Evolutionary conservation across 306 rosid genomes (phyloP).

Genomic region (Cucurbita pepo): DNA sequence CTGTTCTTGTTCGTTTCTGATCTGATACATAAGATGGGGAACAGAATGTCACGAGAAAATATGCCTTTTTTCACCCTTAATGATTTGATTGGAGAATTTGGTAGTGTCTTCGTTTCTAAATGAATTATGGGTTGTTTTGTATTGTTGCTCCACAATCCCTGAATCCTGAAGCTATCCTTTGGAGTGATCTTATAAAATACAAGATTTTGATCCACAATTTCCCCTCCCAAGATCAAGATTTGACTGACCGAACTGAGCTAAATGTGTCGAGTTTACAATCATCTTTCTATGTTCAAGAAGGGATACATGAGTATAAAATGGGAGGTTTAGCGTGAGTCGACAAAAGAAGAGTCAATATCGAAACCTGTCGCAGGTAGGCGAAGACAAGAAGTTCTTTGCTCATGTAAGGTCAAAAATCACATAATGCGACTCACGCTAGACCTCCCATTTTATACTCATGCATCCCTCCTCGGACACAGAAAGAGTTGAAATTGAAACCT

Average conservation of each 20-base stretch:
- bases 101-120: neutral
- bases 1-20: neutral
- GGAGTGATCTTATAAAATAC: neutral
- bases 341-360: too few relatives aligned
- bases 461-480: too few relatives aligned
- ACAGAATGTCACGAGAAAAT: conserved; percentile 1
- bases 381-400: too few relatives aligned
- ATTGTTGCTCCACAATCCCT: neutral
- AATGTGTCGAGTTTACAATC: too few relatives aligned
- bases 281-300: neutral
- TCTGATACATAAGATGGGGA: neutral
- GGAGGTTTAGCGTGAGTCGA: neutral
- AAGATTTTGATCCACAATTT: neutral
- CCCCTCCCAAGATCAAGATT: neutral
- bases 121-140: neutral
- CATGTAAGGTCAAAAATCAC: neutral
- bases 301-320: neutral
- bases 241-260: neutral
- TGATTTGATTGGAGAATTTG: neutral
- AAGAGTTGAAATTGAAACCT: too few relatives aligned
- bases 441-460: neutral
- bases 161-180: neutral
- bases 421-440: neutral
- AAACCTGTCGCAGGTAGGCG: too few relatives aligned
- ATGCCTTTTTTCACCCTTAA: neutral